Base-by-base conservation (phyloP, 2,329 filamentous ascomycete genomes). In the Periglandula ipomoeae region DNA sequence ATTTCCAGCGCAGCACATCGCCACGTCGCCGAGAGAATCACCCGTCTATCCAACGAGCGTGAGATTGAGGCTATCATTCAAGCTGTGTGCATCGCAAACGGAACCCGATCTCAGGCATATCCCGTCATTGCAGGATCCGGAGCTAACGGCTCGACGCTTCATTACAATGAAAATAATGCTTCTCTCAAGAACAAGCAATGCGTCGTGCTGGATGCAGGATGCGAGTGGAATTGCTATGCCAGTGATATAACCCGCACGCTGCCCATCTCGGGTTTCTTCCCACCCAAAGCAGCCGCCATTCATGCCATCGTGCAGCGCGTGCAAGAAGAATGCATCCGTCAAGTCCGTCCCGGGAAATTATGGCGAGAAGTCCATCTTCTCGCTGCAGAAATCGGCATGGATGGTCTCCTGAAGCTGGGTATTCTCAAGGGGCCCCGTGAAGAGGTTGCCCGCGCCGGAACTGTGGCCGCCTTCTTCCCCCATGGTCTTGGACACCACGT, bases 201-300 rank as follows among this genome's bases (percentile, higher is more conserved):
- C 26, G 70, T 97, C 27, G 82, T 94, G 19, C 72, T 98, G 4
- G 91, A 98, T 62, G 90, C 91, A 1, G 90, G 89, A 2, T 85
- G 83, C 55, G 91, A 97, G 66, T 95, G 82, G 67, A 70, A 82
- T 44, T 84, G 85, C 57, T 97, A 98, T 64, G 89, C 89, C 26
- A 87, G 85, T 50, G 91, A 97, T 65, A 82, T 97, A 24, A 97
- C 93, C 0, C 81, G 91, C 34, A 93, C 90, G 0, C 81, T 96
- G 55, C 91, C 91, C 4, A 69, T 96, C 20, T 78, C 75, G 13
- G 86, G 87, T 5, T 50, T 53, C 1, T 95, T 89, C 56, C 78
- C 80, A 0, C 64, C 73, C 13, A 85, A 91, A 62, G 83, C 84
- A 1, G 75, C 77, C 43, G 76, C 79, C 9, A 83, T 96, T 46